phyloP scores from a whole-genome alignment of 1,139 yeast species.

The Saccharomyces hybrid region DNA sequence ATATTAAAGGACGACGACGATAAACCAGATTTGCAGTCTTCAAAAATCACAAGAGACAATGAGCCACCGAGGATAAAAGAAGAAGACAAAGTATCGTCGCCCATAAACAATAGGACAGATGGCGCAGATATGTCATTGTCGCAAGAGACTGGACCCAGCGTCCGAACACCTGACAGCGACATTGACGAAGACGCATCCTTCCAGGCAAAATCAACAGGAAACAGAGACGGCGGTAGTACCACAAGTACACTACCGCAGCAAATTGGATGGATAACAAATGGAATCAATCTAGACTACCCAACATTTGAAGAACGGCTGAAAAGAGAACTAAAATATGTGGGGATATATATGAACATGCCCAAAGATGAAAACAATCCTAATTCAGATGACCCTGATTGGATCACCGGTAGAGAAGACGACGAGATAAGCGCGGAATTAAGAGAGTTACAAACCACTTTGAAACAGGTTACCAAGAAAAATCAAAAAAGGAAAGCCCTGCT shows the following conservation, averaged over 20 bases:
- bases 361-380: constrained; percentile 29
- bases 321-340: constrained; percentile 82
- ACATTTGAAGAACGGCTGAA: constrained; percentile 81
- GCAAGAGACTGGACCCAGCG: constrained; percentile 9
- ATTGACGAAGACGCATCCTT: constrained; percentile 5
- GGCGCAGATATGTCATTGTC: constrained; percentile 1
- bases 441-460: constrained; percentile 58
- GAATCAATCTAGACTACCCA: constrained; percentile 55
- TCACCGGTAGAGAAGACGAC: constrained; percentile 80
- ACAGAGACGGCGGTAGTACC: constrained; percentile 14
- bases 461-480: constrained; percentile 54
- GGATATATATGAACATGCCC: constrained; percentile 69
- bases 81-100: not conserved
- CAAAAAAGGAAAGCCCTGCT: constrained; percentile 58
- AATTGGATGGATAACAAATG: constrained; percentile 41
- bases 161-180: constrained; percentile 2
- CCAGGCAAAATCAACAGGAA: constrained; percentile 3
- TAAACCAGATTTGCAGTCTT: constrained; percentile 25
- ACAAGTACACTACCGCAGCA: constrained; percentile 39
- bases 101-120: constrained; percentile 16
- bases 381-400: constrained; percentile 48
- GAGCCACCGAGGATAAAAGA: not conserved
- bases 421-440: constrained; percentile 85
- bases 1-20: constrained; percentile 35
- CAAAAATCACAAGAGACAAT: not conserved